Evolutionary conservation across 2,329 filamentous ascomycete species (phyloP), one percentile per base, ranked within the genome.

Genomic region (Uncinocarpus reesii): DNA sequence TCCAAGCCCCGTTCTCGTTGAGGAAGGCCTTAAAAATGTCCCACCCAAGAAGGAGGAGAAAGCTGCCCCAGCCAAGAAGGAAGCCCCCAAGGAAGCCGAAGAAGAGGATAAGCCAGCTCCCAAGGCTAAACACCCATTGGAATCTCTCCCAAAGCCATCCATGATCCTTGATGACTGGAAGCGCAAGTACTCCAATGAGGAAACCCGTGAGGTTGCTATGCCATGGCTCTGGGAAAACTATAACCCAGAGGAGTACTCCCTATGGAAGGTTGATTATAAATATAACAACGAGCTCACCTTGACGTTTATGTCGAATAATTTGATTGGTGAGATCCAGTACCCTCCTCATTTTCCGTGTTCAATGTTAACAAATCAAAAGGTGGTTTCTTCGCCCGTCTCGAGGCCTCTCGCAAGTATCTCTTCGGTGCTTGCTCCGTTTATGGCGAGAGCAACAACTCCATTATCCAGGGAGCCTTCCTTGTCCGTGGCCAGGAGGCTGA

Each of bases 191-290:
- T 98, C 92, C 64, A 98, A 98, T 81, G 79, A 84, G 68, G 87
- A 95, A 56, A 89, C 86, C 60, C 79, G 79, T 50, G 75, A 81
- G 56, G 82, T 77, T 56, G 87, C 90, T 62, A 76, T 96, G 63
- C 89, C 90, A 70, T 96, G 85, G 84, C 96, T 98, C 83, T 98
- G 90, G 90, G 82, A 95, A 75, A 87, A 93, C 71, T 80, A 81
- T 72, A 90, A 92, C 66, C 83, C 92, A 60, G 83, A 88, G 57
- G 92, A 98, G 73, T 98, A 92, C 80, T 94, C 88, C 49, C 73
- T 98, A 70, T 98, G 88, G 87, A 81, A 80, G 69, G 75, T 89
- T 61, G 83, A 89, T 73, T 98, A 95, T 83, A 95, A 95, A 83
- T 98, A 98, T 80, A 94, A 95, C 73, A 82, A 95, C 53, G 92